Evolutionary conservation across 805 yeast genomes (phyloP), one percentile per base, ranked within the genome.

Genomic region (Phaffomyces thermotolerans): DNA sequence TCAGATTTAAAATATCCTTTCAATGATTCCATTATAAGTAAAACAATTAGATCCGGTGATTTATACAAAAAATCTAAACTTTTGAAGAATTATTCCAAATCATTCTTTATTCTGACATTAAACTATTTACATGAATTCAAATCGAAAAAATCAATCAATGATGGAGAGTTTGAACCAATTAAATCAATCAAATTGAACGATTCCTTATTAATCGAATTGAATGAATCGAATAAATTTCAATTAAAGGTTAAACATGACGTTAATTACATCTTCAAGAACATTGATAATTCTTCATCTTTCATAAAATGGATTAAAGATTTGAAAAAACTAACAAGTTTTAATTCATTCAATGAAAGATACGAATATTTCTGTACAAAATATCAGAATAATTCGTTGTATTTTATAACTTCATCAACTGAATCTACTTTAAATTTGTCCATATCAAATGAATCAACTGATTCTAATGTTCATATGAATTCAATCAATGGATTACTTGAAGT

Each of bases 91-190:
- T 93, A 89, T 63, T 76, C 90, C 7, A 75, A 79, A 48, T 91
- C 90, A 3, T 91, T 87, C 78, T 91, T 85, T 62, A 95, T 91
- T 14, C 69, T 91, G 49, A 89, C 98, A 2, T 81, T 96, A 46
- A 81, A 79, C 48, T 88, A 78, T 54, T 66, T 91, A 37, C 97
- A 93, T 60, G 99, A 91, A 65, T 86, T 91, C 66, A 89, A 89
- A 66, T 27, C 29, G 10, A 27, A 27, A 13, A 64, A 87, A 1
- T 61, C 77, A 3, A 95, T 90, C 60, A 70, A 95, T 39, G 78
- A 78, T 56, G 13, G 23, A 17, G 95, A 89, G 59, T 76, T 84
- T 31, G 58, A 69, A 12, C 96, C 97, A 2, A 77, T 84, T 17
- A 79, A 84, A 81, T 86, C 95, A 0, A 67, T 89, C 44, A 72